Evolutionary conservation across 176 grass and related monocot species (phyloP), one percentile per base, ranked within the genome.

Genomic region (Triticum timopheevii): DNA sequence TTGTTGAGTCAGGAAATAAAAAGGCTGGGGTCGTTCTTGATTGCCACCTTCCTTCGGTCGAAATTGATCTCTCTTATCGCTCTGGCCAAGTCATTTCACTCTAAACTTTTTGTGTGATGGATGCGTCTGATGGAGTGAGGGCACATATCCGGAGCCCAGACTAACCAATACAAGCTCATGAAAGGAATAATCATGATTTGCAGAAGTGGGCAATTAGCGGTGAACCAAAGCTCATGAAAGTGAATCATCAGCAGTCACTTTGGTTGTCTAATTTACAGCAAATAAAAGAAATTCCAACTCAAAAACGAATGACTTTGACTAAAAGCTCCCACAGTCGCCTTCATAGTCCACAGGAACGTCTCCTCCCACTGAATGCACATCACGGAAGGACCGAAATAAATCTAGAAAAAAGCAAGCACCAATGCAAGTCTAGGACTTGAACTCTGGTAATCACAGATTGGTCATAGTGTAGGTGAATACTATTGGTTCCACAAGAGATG

Each of bases 1-100:
- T 62, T 30, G 45, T 85, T 36, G 22, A 70, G 28, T n/a, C n/a
- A 4, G 63, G 31, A 87, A 75, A 87, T 90, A 45, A 76, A 40
- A 77, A 77, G 25, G 13, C 13, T 45, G 44, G 44, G 44, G 44
- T 12, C 44, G 19, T 59, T 59, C 54, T 59, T 20, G 2, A 59
- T 17, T 59, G 19, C 54, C 7, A 59, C 54, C 52, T 58, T 58
- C 52, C 19, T 58, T 58, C 54, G 54, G 54, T 59, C 0, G 5
- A 24, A 62, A n/a, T 62, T 62, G 61, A 12, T 25, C n/a, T 25
- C 59, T 61, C 22, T 62, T 59, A 11, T 11, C 1, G 61, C 7
- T 5, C 3, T 62, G n/a, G 61, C 61, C 9, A 62, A 62, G 23
- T 24, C 61, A 62, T 62, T 62, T 24, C 61, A 62, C 61, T 24